Evolutionary conservation across 306 rosid species (phyloP).

Genomic region (Cajanus cajan): DNA sequence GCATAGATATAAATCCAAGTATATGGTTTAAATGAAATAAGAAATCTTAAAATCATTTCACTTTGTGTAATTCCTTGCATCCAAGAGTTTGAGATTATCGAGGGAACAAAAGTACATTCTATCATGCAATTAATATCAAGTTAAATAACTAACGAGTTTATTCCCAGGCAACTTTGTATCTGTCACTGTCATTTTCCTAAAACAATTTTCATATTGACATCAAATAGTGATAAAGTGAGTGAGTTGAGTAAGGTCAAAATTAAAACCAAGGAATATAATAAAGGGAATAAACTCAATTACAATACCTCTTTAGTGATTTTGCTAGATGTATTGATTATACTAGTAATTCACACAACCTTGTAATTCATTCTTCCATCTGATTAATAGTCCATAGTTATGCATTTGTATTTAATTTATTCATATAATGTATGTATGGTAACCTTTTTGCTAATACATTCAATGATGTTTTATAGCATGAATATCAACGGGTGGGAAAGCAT

Average conservation of each 20-base stretch:
- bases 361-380: background rate
- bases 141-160: background rate
- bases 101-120: background rate
- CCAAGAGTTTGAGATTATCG: background rate
- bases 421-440: background rate
- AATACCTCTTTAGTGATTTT: background rate
- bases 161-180: background rate
- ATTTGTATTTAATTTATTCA: slow-evolving; percentile 4
- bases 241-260: background rate
- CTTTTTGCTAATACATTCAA: slow-evolving; percentile 21
- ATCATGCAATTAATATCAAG: background rate
- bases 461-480: slow-evolving; percentile 63
- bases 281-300: background rate
- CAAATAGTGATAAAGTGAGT: background rate
- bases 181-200: background rate
- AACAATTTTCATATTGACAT: background rate
- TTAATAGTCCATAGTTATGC: background rate
- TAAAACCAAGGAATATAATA: background rate
- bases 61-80: background rate
- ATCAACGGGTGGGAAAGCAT: slow-evolving; percentile 73
- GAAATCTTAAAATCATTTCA: too few relatives aligned
- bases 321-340: background rate
- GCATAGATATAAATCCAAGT: too few relatives aligned
- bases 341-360: background rate
- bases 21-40: too few relatives aligned